Evolutionary conservation across 2,329 filamentous ascomycete species (phyloP).

Genomic region (Pyrenochaeta sp.): DNA sequence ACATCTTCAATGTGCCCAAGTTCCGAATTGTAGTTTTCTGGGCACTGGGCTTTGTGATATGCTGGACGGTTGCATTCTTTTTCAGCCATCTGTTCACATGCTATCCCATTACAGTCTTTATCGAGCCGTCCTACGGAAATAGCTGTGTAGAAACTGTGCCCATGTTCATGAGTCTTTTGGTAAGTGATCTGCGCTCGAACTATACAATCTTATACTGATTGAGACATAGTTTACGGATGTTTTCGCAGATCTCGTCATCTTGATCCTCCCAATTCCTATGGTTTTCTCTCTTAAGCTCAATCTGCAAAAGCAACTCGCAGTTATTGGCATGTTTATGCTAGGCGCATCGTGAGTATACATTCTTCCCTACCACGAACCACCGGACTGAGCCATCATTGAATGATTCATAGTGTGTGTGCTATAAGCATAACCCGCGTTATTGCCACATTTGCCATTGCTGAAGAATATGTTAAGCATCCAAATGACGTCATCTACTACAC

Average conservation of each 20-base stretch:
- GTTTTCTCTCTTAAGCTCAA: conserved; percentile 29
- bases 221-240: conserved; percentile 25
- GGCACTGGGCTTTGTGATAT: conserved; percentile 27
- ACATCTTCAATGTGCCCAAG: conserved; percentile 34
- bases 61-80: conserved; percentile 35
- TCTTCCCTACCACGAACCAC: not conserved
- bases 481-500: conserved; percentile 36
- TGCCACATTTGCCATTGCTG: conserved; percentile 26
- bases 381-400: conserved; percentile 1
- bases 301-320: conserved; percentile 28
- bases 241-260: conserved; percentile 30
- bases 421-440: conserved; percentile 31
- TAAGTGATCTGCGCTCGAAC: conserved; percentile 5
- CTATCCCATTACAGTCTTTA: conserved; percentile 36
- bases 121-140: conserved; percentile 36
- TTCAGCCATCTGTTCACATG: conserved; percentile 39
- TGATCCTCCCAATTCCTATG: conserved; percentile 36
- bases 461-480: conserved; percentile 27
- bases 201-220: not conserved
- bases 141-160: conserved; percentile 32
- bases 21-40: conserved; percentile 30
- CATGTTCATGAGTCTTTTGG: conserved; percentile 31
- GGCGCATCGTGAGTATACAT: conserved; percentile 27
- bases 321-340: conserved; percentile 30
- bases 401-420: conserved; percentile 24